Base-by-base conservation (phyloP, 768 basidiomycete species). In the Phylloporus rhodoxanthus region DNA sequence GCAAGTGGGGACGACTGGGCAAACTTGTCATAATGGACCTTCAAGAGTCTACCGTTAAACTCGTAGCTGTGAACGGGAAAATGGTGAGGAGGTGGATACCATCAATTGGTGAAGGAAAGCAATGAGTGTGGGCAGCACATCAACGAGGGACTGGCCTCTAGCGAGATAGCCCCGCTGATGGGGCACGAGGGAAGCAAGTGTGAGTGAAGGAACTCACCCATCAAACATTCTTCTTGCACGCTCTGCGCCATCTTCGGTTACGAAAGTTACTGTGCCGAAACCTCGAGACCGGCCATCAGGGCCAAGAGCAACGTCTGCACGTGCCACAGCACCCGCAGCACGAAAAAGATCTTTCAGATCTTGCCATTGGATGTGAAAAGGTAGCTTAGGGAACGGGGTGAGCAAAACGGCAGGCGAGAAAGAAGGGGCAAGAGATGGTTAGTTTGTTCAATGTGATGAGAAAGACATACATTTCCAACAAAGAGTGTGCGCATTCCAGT, bases 321-420 rank as follows among this genome's bases (percentile, higher is more conserved):
- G 82, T 30, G 92, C 72, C 47, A 98, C 87, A 17, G 87, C 83
- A 15, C 95, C 94, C 1, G 90, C 91, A 54, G 88, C 83, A 23
- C 94, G 81, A 64, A 97, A 95, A 5, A 97, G 76, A 68, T 97
- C 94, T 68, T 98, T 97, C 38, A 99, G 77, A 63, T 98, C 95
- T 68, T 97, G 95, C 95, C 95, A 99, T 70, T 93, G 91, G 57
- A 85, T 87, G 59, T 93, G 91, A 69, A 92, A 93, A 0, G 91
- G 91, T 14, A 94, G 79, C 90, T 62, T 92, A 51, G n/a, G n/a
- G 51, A 40, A 56, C 43, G 13, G 40, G 32, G 50, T 58, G 48
- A 61, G 58, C 43, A 53, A 57, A 49, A 47, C 46, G 25, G 48
- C 33, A 44, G 28, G 50, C 30, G 45, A 25, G 34, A 47, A 33